Base-by-base conservation (phyloP, 2,329 filamentous ascomycete species). In the Fusarium xylarioides region DNA sequence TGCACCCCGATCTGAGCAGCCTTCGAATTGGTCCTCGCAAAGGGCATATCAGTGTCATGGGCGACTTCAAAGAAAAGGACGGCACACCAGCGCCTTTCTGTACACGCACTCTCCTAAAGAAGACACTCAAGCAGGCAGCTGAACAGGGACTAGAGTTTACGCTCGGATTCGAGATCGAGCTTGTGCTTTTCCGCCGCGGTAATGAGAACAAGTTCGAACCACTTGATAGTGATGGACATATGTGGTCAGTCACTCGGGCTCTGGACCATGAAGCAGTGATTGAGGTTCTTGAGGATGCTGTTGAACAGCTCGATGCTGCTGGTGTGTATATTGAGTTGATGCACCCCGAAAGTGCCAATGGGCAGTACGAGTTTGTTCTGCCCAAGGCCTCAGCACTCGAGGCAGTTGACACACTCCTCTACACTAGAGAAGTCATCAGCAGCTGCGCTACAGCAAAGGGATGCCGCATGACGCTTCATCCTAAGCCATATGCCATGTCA, bases 121-220 rank as follows among this genome's bases (percentile, higher is more conserved):
- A 81, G 7, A 84, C 90, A 0, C 78, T 91, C 4, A 82, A 86
- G 0, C 81, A 82, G 11, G 87, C 92, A 1, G 82, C 86, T 16
- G 75, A 81, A 4, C 83, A 88, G 42, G 84, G 85, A 4, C 83
- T 94, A 5, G 81, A 85, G 7, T 89, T 95, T 53, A 84, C 91
- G 0, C 81, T 94, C 21, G 94, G 94, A 0, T 97, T 96, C 73
- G 94, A 97, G 80, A 90, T 97, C 44, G 94, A 97, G 80, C 89
- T 96, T 15, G 86, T 93, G 3, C 91, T 97, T 71, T 84, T 95
- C 72, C 86, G 86, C 44, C 86, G 86, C 3, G 63, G 60, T 10
- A 68, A 73, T 2, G 71, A 78, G 4, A 80, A 81, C 8, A 76
- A 79, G n/a, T 84, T 82, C 44, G 80, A 82, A 12, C 77, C 81